Evolutionary conservation across 129 eudicot genomes (phyloP), one percentile per base, ranked within the genome.

Genomic region (Flaveria robusta): DNA sequence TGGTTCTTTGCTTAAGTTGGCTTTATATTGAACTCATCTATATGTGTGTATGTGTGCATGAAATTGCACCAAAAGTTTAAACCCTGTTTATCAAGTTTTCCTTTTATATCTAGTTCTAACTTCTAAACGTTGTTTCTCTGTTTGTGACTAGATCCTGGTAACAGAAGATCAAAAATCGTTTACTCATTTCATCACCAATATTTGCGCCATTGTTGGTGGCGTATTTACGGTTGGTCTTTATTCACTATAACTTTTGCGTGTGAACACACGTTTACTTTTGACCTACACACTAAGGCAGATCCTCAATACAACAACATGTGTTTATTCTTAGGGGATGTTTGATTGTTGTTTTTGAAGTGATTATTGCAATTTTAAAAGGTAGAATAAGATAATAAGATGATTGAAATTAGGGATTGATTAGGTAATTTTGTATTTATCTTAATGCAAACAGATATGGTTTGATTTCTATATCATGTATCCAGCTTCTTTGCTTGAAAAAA

Each of bases 161-260:
- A 86, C 87, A 24, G 96, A 89, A 73, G 71, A 74, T 19, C 19
- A 78, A 15, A 92, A 87, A 70, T 83, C 90, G 8, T 88, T 90
- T 73, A 52, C 94, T 1, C 98, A 90, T 83, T 90, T 92, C 66
- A 68, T 92, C 63, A 92, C 90, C 20, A 88, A 88, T 71, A 74
- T 92, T 14, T 90, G 98, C 74, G 96, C 98, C 45, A 90, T 92
- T 59, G 88, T 86, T 41, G 96, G 98, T 11, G 96, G 98, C 70
- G 82, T 92, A 79, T 92, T 90, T 83, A 90, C 96, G 93, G 98
- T 92, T 34, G 11, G 92, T 80, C 20, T 58, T 71, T 73, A 19
- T 70, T 71, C 19, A 6, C 34, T 31, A 16, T 64, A 20, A 29
- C 13, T 16, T 31, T 24, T 63, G 45, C 5, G 24, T 64, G 46